These are phyloP conservation scores for Coemansia sp. DNA, from an alignment of 192 early-diverging fungal genomes.

Conservation along the genomic window DNA sequence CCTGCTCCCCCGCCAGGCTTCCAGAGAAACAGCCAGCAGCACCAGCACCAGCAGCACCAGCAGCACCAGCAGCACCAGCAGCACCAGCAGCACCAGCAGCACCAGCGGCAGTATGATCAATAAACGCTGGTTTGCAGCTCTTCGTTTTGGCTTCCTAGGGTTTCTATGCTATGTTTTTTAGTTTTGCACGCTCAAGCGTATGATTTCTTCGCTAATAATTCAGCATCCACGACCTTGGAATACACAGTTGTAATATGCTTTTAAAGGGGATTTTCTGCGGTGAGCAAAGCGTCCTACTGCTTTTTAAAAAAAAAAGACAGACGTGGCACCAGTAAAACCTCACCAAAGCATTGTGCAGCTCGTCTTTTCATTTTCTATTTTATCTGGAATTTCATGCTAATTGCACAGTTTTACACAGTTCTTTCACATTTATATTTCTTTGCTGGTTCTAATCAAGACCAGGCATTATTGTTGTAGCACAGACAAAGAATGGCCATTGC, in stretches of 20 bases:
- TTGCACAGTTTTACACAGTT: background rate
- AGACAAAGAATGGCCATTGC: conserved; percentile 3
- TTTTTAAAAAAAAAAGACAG: background rate
- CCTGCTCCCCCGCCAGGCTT: conserved; percentile 43
- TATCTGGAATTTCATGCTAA: background rate
- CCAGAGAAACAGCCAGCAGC: conserved; percentile 14
- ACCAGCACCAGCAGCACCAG: background rate
- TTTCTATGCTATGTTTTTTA: too few relatives aligned
- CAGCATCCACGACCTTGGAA: too few relatives aligned
- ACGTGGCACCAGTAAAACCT: background rate
- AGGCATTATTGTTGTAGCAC: too few relatives aligned
- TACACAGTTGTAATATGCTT: too few relatives aligned
- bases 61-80: background rate
- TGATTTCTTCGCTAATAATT: too few relatives aligned
- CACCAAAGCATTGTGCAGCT: background rate
- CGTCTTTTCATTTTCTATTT: background rate
- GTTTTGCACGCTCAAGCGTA: too few relatives aligned
- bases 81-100: background rate
- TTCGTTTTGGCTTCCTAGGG: too few relatives aligned
- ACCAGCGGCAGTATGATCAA: background rate
- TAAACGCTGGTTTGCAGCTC: background rate
- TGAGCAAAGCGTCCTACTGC: too few relatives aligned
- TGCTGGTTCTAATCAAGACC: too few relatives aligned
- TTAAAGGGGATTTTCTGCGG: too few relatives aligned
- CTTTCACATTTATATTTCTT: too few relatives aligned